Evolutionary conservation across 2,329 filamentous ascomycete genomes (phyloP).

Genomic region (Microsporum canis): DNA sequence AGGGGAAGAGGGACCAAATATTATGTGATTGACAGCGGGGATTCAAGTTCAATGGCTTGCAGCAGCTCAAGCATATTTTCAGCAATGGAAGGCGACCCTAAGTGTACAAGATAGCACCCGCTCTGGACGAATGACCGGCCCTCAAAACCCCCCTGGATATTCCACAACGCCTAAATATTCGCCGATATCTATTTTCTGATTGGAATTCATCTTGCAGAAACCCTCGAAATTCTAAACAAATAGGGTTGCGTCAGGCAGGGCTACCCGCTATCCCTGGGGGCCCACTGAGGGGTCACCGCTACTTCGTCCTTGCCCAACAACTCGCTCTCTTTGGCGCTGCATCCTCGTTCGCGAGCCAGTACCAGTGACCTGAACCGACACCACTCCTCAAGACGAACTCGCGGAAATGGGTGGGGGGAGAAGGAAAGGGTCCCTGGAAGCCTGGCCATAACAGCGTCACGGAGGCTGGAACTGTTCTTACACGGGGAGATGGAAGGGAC

Average conservation of each 20-base stretch:
- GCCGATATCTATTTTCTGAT: constrained; percentile 9
- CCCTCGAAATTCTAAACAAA: constrained; percentile 6
- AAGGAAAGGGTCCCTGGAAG: not conserved
- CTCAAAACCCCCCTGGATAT: not conserved
- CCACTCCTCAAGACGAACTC: not conserved
- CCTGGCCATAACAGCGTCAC: no score
- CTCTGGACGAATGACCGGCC: constrained; percentile 10
- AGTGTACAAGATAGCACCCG: not conserved
- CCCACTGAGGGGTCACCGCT: constrained; percentile 16
- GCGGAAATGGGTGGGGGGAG: not conserved
- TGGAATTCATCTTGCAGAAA: constrained; percentile 7
- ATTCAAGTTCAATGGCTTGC: constrained; percentile 6
- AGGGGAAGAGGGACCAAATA: constrained; percentile 5
- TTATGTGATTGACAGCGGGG: constrained; percentile 8
- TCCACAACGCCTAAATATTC: constrained; percentile 1
- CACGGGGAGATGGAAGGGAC: not conserved
- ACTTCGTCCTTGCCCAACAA: constrained; percentile 12
- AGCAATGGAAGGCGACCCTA: not conserved
- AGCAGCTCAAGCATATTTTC: not conserved
- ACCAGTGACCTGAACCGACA: constrained; percentile 7
- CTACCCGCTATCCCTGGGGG: constrained; percentile 12
- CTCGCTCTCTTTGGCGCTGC: constrained; percentile 3
- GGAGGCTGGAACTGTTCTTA: no score
- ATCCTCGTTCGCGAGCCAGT: constrained; percentile 4
- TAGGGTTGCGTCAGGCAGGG: constrained; percentile 15